A percentile compares a stretch with the other conserved stretches of the same genome.
Conservation (phyloP, 345 rosid species). For the Cochlearia excelsa region DNA sequence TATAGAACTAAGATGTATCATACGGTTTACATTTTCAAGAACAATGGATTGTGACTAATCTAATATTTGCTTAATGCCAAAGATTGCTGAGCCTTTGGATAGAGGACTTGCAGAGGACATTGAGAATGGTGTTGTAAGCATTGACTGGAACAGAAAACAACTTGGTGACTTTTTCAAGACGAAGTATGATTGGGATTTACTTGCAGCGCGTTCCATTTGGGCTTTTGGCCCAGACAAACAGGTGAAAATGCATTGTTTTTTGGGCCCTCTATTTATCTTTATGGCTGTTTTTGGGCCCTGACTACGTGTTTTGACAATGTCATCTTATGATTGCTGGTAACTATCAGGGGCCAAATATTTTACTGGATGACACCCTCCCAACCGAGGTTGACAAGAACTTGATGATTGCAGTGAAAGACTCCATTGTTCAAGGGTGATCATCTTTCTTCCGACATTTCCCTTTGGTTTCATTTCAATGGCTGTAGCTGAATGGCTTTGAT, state of each 20-base stretch:
- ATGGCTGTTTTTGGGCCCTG: slow-evolving; percentile 14
- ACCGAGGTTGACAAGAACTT: slow-evolving; percentile 89
- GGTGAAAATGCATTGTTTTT: slow-evolving; percentile 42
- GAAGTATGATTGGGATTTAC: slow-evolving; percentile 95
- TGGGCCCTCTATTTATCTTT: slow-evolving; percentile 15
- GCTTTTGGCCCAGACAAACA: slow-evolving; percentile 99
- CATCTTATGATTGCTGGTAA: slow-evolving; percentile 15
- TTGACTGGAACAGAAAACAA: slow-evolving; percentile 80
- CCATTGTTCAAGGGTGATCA: slow-evolving; percentile 87
- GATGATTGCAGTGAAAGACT: slow-evolving; percentile 81
- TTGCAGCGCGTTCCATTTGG: slow-evolving; percentile 97
- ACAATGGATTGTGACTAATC: slow-evolving; percentile 16
- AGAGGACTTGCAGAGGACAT: slow-evolving; percentile 95
- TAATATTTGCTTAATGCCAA: slow-evolving; percentile 29
- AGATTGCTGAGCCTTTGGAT: slow-evolving; percentile 98
- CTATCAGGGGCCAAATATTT: slow-evolving; percentile 82
- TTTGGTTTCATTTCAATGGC: slow-evolving; percentile 16
- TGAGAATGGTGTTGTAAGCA: slow-evolving; percentile 84
- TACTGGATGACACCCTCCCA: slow-evolving; percentile 91
- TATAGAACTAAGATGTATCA: slow-evolving; percentile 12
- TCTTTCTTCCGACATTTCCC: slow-evolving; percentile 22
- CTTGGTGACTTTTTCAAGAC: slow-evolving; percentile 93
- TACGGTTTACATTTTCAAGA: slow-evolving; percentile 18
- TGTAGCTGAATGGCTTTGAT: slow-evolving; percentile 13
- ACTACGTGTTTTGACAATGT: slow-evolving; percentile 14